Base-by-base conservation (phyloP, 768 basidiomycete genomes). In the Mycena haematopus region DNA sequence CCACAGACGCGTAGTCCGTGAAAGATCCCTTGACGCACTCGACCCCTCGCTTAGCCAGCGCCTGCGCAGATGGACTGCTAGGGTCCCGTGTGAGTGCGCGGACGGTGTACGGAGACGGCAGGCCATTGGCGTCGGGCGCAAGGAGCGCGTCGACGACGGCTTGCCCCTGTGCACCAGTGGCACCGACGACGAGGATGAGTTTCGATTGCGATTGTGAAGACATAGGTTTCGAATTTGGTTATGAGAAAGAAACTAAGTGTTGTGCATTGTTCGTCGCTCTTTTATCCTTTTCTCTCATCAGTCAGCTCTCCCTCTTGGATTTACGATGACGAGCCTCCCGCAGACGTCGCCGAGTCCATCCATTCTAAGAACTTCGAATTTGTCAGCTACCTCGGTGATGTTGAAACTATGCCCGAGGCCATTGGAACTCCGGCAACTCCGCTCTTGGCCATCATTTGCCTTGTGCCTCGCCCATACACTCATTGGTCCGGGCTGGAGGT, bases 161-260 rank as follows among this genome's bases (percentile, higher is more conserved):
- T 51, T 73, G 66, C 10, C 81, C 81, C 57, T 82, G 81, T 2
- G 79, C 80, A 52, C 81, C 81, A 29, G 81, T 82, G 6, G 78
- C 81, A 24, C 81, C 81, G 33, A 82, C 76, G 42, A 82, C 78
- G 47, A 80, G 73, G 54, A 82, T 79, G 49, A 78, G 65, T 69
- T 78, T 80, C 19, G 27, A 31, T 19, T 46, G 24, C 45, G 22
- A n/a, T 29, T 50, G 47, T 19, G 40, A n/a, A 19, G 44, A 49
- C 21, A 9, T 29, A 46, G 45, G 22, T 13, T 29, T 49, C 11
- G 29, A 31, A 45, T 22, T 45, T 24, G 44, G 42, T 42, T 42
- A 13, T 31, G 29, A 31, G 29, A 31, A 38, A 42, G n/a, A n/a
- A n/a, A n/a, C n/a, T n/a, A n/a, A n/a, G n/a, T n/a, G n/a, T n/a